Percentiles rank a stretch among this genome's conserved stretches.
Conservation (phyloP, 352 stramenopile species). For the Phytophthora citricola region DNA sequence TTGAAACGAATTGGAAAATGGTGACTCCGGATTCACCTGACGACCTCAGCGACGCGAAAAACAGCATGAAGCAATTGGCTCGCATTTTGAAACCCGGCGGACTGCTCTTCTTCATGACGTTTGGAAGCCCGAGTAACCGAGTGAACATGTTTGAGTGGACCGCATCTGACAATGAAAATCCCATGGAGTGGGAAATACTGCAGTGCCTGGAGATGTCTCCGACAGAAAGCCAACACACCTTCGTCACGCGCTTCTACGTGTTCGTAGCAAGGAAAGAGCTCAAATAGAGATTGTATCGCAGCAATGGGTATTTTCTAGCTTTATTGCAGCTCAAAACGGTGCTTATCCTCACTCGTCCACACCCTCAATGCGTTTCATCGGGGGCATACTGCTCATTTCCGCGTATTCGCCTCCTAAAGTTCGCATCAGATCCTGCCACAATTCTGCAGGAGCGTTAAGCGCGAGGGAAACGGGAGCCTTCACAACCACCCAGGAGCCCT, state of each 20-base stretch:
- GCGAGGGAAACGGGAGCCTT: conserved; percentile 75
- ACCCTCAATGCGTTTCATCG: conserved; percentile 44
- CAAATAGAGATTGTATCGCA: conserved; percentile 23
- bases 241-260: conserved; percentile 56
- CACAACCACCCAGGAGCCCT: conserved; percentile 78
- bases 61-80: conserved; percentile 49
- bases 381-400: conserved; percentile 72
- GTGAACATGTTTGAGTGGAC: conserved; percentile 63
- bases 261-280: conserved; percentile 59
- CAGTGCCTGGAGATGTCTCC: conserved; percentile 64
- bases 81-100: conserved; percentile 49
- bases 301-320: conserved; percentile 27
- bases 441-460: conserved; percentile 63
- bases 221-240: conserved; percentile 31
- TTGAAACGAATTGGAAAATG: conserved; percentile 52
- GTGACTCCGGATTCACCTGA: conserved; percentile 47
- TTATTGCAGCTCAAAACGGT: conserved; percentile 20
- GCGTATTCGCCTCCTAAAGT: conserved; percentile 74
- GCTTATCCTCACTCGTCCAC: conserved; percentile 1
- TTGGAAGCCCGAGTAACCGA: conserved; percentile 57
- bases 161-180: not conserved
- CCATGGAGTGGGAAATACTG: conserved; percentile 57
- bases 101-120: conserved; percentile 54
- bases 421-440: conserved; percentile 78
- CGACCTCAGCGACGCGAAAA: conserved; percentile 45